These are phyloP conservation scores for Flaveria brownii DNA, from an alignment of 129 eudicot genomes.

Conservation along the genomic window DNA sequence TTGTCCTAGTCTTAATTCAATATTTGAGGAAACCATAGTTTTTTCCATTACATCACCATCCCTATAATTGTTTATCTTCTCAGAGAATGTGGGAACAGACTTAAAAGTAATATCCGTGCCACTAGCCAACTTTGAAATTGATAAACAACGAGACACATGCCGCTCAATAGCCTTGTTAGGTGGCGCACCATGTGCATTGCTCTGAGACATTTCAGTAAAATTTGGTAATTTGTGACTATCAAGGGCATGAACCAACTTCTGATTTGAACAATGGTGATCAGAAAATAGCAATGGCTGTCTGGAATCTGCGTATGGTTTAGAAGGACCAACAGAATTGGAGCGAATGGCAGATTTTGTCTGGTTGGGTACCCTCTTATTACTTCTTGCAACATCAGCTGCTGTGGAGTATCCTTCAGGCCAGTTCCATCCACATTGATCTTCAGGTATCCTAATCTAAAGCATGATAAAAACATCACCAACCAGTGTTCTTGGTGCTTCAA, in stretches of 20 bases:
- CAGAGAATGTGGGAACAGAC: constrained; percentile 29
- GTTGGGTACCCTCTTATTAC: constrained; percentile 28
- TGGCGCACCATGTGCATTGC: constrained; percentile 27
- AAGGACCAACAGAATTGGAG: constrained; percentile 38
- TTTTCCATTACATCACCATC: constrained; percentile 31
- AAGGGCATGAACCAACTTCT: constrained; percentile 26
- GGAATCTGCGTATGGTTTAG: constrained; percentile 39
- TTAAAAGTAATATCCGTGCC: constrained; percentile 39
- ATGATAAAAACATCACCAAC: constrained; percentile 65
- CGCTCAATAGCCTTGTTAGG: constrained; percentile 28
- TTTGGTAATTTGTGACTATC: constrained; percentile 27
- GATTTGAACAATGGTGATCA: constrained; percentile 27
- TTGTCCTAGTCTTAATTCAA: constrained; percentile 74
- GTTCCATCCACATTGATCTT: constrained; percentile 72
- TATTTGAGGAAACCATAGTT: constrained; percentile 48
- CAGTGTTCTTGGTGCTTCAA: constrained; percentile 55
- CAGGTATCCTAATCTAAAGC: constrained; percentile 74
- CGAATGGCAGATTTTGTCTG: constrained; percentile 29
- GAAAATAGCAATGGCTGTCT: constrained; percentile 33
- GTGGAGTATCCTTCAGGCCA: constrained; percentile 72
- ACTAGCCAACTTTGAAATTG: constrained; percentile 34
- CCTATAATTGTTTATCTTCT: constrained; percentile 28
- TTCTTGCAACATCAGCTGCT: constrained; percentile 38
- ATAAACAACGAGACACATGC: constrained; percentile 32
- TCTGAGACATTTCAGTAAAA: constrained; percentile 24